Percentiles rank a stretch among this genome's conserved stretches.
Conservation (phyloP, 768 basidiomycete species). For the Suillus tomentosus region DNA sequence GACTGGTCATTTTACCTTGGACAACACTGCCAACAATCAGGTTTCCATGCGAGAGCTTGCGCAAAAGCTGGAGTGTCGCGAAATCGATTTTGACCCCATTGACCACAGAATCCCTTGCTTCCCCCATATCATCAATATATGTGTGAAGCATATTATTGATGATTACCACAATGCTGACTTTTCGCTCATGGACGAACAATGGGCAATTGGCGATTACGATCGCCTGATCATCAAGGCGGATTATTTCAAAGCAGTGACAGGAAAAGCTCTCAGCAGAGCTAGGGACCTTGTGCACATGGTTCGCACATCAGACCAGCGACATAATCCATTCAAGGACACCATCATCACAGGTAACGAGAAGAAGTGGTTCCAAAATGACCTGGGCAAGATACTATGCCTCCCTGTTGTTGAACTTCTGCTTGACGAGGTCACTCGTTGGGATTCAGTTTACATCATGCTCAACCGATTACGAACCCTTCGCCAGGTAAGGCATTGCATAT, state of each 20-base stretch:
- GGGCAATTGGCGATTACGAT: background rate
- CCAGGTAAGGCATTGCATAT: background rate
- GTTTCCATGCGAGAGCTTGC: background rate
- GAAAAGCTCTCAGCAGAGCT: conserved; percentile 4
- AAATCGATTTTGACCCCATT: background rate
- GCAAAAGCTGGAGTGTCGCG: background rate
- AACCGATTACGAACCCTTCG: conserved; percentile 6
- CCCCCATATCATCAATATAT: background rate
- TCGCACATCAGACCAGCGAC: background rate
- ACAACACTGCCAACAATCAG: background rate
- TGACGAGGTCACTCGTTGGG: conserved; percentile 42
- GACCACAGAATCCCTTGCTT: background rate
- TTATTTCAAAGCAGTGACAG: background rate
- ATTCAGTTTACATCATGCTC: conserved; percentile 42
- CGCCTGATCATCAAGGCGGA: conserved; percentile 1
- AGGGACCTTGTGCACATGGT: conserved; percentile 2
- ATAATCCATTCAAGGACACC: conserved; percentile 1
- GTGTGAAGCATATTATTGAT: conserved; percentile 9
- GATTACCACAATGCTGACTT: conserved; percentile 9
- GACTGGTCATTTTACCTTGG: conserved; percentile 10
- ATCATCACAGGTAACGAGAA: conserved; percentile 7
- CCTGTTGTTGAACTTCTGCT: conserved; percentile 17
- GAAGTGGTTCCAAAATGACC: too few species aligned
- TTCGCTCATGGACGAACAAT: conserved; percentile 1
- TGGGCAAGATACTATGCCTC: background rate